Evolutionary conservation across 129 eudicot genomes (phyloP).

Genomic region (Heracleum sosnowskyi): DNA sequence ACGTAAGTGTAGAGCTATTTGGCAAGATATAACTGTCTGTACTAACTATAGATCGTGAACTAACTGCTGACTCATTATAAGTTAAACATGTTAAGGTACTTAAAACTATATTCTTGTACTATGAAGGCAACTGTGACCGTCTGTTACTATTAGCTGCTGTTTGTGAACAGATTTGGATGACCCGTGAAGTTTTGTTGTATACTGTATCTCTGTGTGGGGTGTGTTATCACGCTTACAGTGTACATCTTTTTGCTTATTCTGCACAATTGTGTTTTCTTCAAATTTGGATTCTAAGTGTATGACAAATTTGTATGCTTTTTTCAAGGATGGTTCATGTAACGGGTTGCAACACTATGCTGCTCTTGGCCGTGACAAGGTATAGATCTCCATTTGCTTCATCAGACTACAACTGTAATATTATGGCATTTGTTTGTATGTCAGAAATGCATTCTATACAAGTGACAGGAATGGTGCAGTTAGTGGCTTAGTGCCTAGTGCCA

Average conservation of each 20-base stretch:
- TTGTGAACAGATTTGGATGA: background rate
- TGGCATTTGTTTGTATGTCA: background rate
- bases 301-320: constrained; percentile 6
- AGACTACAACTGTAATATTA: background rate
- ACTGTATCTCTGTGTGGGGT: background rate
- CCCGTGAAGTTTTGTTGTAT: background rate
- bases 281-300: background rate
- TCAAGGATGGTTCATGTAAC: constrained; percentile 93
- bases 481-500: background rate
- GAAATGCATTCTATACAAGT: background rate
- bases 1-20: background rate
- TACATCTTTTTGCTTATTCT: background rate
- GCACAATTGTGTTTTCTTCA: background rate
- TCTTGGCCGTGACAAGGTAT: constrained; percentile 97
- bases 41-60: background rate
- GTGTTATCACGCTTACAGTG: background rate
- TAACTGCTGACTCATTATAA: background rate
- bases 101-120: background rate
- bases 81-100: background rate
- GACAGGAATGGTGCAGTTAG: background rate
- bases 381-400: background rate
- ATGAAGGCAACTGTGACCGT: background rate
- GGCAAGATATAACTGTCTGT: background rate
- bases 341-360: constrained; percentile 99
- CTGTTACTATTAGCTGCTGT: background rate